Evolutionary conservation across 306 rosid species (phyloP).

Genomic region (Abrus precatorius): DNA sequence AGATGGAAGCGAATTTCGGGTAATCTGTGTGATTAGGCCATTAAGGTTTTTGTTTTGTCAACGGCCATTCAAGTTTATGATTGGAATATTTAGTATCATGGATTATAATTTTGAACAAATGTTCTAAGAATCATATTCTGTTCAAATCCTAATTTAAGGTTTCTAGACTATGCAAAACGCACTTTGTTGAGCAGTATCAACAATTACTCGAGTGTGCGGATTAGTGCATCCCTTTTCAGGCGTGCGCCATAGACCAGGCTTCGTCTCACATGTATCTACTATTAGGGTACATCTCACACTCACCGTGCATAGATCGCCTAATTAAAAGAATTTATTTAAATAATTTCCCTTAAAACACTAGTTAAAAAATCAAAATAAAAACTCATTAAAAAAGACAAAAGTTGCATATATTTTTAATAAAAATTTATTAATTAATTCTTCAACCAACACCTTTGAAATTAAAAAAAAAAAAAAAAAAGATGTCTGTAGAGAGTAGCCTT

Average conservation of each 20-base stretch:
- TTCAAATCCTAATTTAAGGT: neutral
- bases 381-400: too few relatives aligned
- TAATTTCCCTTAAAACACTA: too few relatives aligned
- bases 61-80: neutral
- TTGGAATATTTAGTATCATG: neutral
- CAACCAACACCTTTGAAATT: too few relatives aligned
- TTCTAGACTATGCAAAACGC: neutral
- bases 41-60: neutral
- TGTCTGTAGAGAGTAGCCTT: slow-evolving; percentile 9
- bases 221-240: neutral
- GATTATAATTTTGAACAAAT: neutral
- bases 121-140: neutral
- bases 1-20: neutral
- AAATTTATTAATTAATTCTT: too few relatives aligned
- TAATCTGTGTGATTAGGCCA: neutral
- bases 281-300: neutral
- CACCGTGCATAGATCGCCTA: neutral
- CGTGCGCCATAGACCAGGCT: neutral
- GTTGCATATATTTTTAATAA: too few relatives aligned
- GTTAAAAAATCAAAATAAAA: too few relatives aligned
- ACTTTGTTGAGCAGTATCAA: neutral
- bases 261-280: neutral
- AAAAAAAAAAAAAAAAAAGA: too few relatives aligned
- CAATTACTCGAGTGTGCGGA: neutral
- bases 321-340: neutral